Evolutionary conservation across 2,329 filamentous ascomycete genomes (phyloP).

Genomic region (Apiospora koreana): DNA sequence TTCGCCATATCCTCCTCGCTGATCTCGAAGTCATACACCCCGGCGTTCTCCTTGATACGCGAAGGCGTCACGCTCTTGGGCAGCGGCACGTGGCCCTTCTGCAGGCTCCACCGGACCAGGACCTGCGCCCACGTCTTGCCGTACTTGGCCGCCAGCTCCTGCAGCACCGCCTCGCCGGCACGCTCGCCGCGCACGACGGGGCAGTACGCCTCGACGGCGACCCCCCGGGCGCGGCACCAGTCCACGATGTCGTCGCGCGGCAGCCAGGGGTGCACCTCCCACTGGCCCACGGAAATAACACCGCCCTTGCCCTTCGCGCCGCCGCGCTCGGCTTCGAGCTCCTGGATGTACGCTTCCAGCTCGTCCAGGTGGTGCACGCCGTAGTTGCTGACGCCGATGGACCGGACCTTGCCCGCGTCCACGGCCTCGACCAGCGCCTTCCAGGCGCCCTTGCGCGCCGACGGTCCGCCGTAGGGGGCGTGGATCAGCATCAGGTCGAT

Average conservation of each 20-base stretch:
- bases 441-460: slow-evolving; percentile 60
- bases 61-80: slow-evolving; percentile 72
- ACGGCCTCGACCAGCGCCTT: slow-evolving; percentile 63
- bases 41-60: slow-evolving; percentile 65
- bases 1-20: slow-evolving; percentile 52
- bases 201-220: slow-evolving; percentile 65
- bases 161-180: slow-evolving; percentile 66
- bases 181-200: slow-evolving; percentile 68
- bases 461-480: slow-evolving; percentile 58
- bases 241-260: slow-evolving; percentile 74
- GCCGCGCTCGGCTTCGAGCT: slow-evolving; percentile 58
- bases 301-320: slow-evolving; percentile 65
- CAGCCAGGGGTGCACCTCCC: slow-evolving; percentile 89
- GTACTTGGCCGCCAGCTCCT: slow-evolving; percentile 69
- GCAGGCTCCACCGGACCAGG: slow-evolving; percentile 77
- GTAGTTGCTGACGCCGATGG: slow-evolving; percentile 67
- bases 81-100: slow-evolving; percentile 73
- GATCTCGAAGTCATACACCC: slow-evolving; percentile 57
- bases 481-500: slow-evolving; percentile 68
- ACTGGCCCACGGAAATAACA: slow-evolving; percentile 80
- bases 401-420: slow-evolving; percentile 61
- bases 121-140: slow-evolving; percentile 75
- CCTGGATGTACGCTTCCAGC: slow-evolving; percentile 58
- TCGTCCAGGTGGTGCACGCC: slow-evolving; percentile 64
- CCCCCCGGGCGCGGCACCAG: slow-evolving; percentile 69